Percentiles rank a stretch among this genome's conserved stretches.
These are phyloP conservation scores for Apostasia ramifera DNA, from an alignment of 106 monocot species.

Conservation along the genomic window DNA sequence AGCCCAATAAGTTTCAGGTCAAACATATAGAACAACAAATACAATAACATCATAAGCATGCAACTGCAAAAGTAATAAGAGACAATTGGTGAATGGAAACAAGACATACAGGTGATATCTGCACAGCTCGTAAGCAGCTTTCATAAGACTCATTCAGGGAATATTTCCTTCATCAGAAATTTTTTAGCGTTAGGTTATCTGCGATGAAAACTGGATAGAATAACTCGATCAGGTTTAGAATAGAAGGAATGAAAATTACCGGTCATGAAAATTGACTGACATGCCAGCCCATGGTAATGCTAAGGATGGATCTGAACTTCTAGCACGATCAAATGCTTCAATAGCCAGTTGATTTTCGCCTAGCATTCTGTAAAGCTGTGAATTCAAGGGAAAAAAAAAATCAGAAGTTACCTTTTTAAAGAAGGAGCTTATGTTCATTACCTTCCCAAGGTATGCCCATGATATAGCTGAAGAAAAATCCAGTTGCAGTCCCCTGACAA, in stretches of 20 bases:
- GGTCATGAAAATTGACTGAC: slow-evolving; percentile 40
- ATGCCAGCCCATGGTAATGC: slow-evolving; percentile 99
- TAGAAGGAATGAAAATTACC: slow-evolving; percentile 34
- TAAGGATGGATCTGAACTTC: slow-evolving; percentile 93
- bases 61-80: not conserved
- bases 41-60: not conserved
- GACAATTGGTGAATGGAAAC: slow-evolving; percentile 1
- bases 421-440: slow-evolving; percentile 21
- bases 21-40: not conserved
- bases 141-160: slow-evolving; percentile 68
- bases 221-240: not conserved
- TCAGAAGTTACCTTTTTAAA: slow-evolving; percentile 9
- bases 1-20: not conserved
- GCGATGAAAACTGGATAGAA: not conserved
- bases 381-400: slow-evolving; percentile 6
- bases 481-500: slow-evolving; percentile 79
- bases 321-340: slow-evolving; percentile 85
- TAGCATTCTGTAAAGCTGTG: slow-evolving; percentile 69
- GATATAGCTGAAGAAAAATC: slow-evolving; percentile 69
- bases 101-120: slow-evolving; percentile 73
- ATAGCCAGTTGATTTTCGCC: slow-evolving; percentile 64
- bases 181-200: not conserved
- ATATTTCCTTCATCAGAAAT: slow-evolving; percentile 25
- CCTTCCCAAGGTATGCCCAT: slow-evolving; percentile 97
- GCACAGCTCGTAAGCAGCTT: slow-evolving; percentile 80